These are phyloP conservation scores for Oropetium thomaeum DNA, from an alignment of 176 grass and related monocot genomes.

Conservation along the genomic window DNA sequence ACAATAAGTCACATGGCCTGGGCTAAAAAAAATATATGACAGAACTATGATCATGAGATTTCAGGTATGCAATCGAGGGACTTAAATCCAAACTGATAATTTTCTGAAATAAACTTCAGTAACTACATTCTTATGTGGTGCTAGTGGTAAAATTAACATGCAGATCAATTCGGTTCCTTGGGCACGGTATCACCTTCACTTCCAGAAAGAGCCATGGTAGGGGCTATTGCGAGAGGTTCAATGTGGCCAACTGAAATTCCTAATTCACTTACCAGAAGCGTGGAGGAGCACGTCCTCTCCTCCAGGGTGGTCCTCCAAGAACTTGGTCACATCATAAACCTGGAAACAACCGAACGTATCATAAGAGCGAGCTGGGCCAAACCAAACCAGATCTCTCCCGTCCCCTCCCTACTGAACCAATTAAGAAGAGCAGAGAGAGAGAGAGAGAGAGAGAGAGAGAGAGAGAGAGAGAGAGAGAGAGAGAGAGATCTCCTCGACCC, in stretches of 20 bases:
- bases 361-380: not conserved
- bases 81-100: not conserved
- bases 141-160: not conserved
- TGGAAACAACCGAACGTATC: conserved; percentile 1
- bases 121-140: not conserved
- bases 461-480: too few species aligned
- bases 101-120: not conserved
- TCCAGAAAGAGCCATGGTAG: not conserved
- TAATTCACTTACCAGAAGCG: conserved; percentile 65
- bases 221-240: not conserved
- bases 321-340: conserved; percentile 86
- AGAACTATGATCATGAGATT: not conserved
- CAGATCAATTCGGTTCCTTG: not conserved
- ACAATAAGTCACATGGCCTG: not conserved
- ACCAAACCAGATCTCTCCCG: conserved; percentile 2
- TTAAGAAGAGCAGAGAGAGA: not conserved
- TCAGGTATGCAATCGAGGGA: not conserved
- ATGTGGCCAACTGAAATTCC: not conserved
- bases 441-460: too few species aligned
- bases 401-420: not conserved
- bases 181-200: not conserved
- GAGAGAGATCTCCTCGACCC: not conserved
- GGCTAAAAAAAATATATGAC: not conserved
- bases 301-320: conserved; percentile 75
- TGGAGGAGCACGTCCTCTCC: conserved; percentile 77